Evolutionary conservation across 805 yeast species (phyloP), one percentile per base, ranked within the genome.

Genomic region (Candida vartiovaarae): DNA sequence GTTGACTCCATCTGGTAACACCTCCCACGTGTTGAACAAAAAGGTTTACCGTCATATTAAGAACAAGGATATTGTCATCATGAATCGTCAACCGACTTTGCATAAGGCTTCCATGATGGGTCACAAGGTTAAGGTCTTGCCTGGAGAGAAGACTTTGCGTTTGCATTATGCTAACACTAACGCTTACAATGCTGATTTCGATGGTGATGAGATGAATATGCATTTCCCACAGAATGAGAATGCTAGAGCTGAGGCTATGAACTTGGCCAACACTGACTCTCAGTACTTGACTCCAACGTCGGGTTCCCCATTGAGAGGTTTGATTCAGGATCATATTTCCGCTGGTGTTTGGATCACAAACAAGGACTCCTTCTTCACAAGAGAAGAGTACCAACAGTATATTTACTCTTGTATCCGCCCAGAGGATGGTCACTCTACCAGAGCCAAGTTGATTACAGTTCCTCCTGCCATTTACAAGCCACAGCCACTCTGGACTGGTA

Each of bases 21-120:
- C 76, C n/a, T 63, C 76, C 8, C 74, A 69, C 39, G 83, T 79
- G 38, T 71, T 86, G 49, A 88, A 87, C 72, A 93, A 93, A 62
- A 93, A 93, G 67, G 99, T 93, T 34, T 84, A 73, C 65, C 81
- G 99, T 62, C 99, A 93, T 63, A 87, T 93, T 62, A 83, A 84
- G 50, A 91, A 95, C 68, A 83, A 88, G 52, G 99, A 95, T 66
- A 90, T 93, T 47, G 98, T 95, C 40, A 65, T 95, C 34, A 93
- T 95, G 98, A 93, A 93, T 70, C 90, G 99, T 72, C 99, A 93
- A 71, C 99, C 99, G 39, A 91, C 99, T 11, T 75, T 93, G 63
- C 99, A 93, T 71, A 93, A 93, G 70, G 99, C 99, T 38, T 95
- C 99, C 28, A 93, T 93, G 96, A 93, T 93, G 99, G 99, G 99